Evolutionary conservation across 805 yeast genomes (phyloP).

Genomic region (Saccharomycopsis fibuligera): DNA sequence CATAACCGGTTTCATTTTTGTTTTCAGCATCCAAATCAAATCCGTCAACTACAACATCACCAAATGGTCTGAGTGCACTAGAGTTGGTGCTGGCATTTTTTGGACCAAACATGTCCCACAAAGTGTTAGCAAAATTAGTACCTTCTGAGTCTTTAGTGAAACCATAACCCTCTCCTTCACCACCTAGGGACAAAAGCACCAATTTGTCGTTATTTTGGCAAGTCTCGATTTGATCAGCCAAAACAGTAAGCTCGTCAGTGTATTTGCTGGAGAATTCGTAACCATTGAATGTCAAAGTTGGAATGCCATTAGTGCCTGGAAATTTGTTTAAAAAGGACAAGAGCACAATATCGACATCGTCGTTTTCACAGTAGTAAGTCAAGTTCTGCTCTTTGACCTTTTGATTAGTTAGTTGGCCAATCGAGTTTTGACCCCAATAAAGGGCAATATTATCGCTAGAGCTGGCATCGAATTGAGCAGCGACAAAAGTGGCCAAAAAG

Average conservation of each 20-base stretch:
- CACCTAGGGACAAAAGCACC: slow-evolving; percentile 63
- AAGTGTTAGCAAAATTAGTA: slow-evolving; percentile 40
- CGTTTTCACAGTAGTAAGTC: slow-evolving; percentile 56
- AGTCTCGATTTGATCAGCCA: slow-evolving; percentile 61
- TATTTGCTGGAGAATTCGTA: slow-evolving; percentile 42
- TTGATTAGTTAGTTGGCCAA: slow-evolving; percentile 42
- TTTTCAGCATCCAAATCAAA: slow-evolving; percentile 87
- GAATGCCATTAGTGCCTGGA: slow-evolving; percentile 38
- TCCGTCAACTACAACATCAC: slow-evolving; percentile 60
- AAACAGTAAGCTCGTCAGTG: slow-evolving; percentile 41
- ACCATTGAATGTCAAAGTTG: slow-evolving; percentile 31
- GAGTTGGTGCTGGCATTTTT: neutral
- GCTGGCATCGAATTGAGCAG: slow-evolving; percentile 27
- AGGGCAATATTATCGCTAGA: slow-evolving; percentile 49
- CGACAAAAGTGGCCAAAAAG: neutral
- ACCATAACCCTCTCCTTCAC: slow-evolving; percentile 32
- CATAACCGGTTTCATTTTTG: slow-evolving; percentile 41
- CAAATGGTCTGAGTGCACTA: slow-evolving; percentile 37
- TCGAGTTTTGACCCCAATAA: slow-evolving; percentile 79
- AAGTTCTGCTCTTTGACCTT: slow-evolving; percentile 30
- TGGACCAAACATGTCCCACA: slow-evolving; percentile 58
- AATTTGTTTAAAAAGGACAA: slow-evolving; percentile 64
- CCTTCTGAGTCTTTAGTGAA: slow-evolving; percentile 30
- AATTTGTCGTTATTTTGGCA: slow-evolving; percentile 80
- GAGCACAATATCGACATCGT: slow-evolving; percentile 65